Conservation (phyloP, 805 yeast genomes). For the Saccharomycopsis guyanensis region DNA sequence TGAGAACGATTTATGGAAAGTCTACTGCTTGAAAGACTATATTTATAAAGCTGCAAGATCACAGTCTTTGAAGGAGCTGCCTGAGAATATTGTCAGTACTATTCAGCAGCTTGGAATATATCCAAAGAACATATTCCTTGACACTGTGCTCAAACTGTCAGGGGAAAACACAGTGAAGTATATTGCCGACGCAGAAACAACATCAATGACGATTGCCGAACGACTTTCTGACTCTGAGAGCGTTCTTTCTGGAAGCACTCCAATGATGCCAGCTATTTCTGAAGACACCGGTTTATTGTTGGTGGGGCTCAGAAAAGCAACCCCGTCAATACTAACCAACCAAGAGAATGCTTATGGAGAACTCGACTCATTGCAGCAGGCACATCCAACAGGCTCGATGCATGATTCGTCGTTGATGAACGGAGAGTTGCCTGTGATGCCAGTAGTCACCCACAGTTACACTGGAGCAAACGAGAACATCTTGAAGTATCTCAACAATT, state of each 20-base stretch:
- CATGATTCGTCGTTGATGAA: conserved; percentile 7
- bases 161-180: background rate
- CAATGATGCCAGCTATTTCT: conserved; percentile 9
- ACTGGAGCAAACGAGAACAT: conserved; percentile 62
- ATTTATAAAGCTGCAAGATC: conserved; percentile 49
- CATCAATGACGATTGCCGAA: background rate
- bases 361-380: conserved; percentile 23
- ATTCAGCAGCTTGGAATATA: conserved; percentile 31
- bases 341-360: conserved; percentile 41
- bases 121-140: conserved; percentile 48
- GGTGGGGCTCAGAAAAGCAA: conserved; percentile 30
- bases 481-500: conserved; percentile 42
- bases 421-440: conserved; percentile 25
- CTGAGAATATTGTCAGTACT: conserved; percentile 22
- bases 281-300: conserved; percentile 28
- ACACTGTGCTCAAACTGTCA: conserved; percentile 28
- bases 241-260: conserved; percentile 4
- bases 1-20: conserved; percentile 75
- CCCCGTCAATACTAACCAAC: conserved; percentile 33
- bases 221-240: conserved; percentile 9
- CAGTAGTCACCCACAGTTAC: conserved; percentile 47
- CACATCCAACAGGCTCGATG: background rate
- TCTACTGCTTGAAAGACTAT: conserved; percentile 62
- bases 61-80: conserved; percentile 19
- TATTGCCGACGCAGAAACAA: background rate